Base-by-base conservation (phyloP, 331 rosid genomes). In the Dryas integrifolia region DNA sequence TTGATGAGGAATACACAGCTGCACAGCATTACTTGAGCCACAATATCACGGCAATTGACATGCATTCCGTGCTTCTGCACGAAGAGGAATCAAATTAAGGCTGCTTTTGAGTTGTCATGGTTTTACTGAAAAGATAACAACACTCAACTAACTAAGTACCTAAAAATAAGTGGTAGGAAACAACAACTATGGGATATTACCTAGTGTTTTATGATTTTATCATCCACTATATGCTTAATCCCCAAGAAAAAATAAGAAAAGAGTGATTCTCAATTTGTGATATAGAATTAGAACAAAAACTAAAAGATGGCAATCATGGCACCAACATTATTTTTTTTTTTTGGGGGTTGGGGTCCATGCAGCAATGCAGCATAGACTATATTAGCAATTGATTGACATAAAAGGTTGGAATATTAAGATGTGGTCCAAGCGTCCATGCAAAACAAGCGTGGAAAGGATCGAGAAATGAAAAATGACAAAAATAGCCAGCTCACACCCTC, bases 351-450 rank as follows among this genome's bases (percentile, higher is more conserved):
- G 21, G 65, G 45, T 59, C 45, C 65, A 59, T 2, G 21, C 11
- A 6, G 47, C 45, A 14, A 59, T 2, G 21, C 11, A 6, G 47
- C 45, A 14, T 0, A 0, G 45, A 30, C 12, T 26, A 26, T 26
- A 26, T 26, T 6, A 12, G 44, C 7, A 1, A 12, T 67, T 15
- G 26, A 13, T 30, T 26, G 60, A 44, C 14, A 4, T 16, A 4
- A 63, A 63, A n/a, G 2, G 5, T 2, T 7, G 7, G 56, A 59
- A 72, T 45, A 48, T 15, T 10, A 7, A 10, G 6, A 7, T 1
- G 63, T 53, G 77, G 71, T 64, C 77, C 55, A 6, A 24, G n/a
- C 67, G 38, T 15, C 70, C 64, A 63, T 24, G 18, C 53, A 73
- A 40, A 45, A n/a, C 64, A 21, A 40, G 18, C 52, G 69, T 52